Evolutionary conservation across 495 filamentous ascomycete genomes (phyloP), one percentile per base, ranked within the genome.

Genomic region (Glarea lozoyensis): DNA sequence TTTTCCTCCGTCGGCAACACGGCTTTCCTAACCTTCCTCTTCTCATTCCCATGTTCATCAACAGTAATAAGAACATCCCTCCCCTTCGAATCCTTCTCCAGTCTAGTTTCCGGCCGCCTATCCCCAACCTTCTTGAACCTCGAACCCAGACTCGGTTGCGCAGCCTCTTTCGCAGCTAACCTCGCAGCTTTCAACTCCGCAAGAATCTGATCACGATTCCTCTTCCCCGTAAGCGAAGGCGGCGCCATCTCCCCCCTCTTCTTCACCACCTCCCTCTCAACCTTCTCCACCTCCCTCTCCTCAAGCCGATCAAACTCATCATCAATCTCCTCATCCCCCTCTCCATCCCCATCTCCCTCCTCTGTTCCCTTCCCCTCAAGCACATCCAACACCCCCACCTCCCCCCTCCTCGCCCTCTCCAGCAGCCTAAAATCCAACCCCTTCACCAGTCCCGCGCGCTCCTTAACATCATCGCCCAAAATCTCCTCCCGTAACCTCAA

Each of bases 371-470:
- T 25, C n/a, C 40, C 30, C 18, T 45, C 38, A 6, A 73, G 72
- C 11, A 89, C 70, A 66, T 90, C 79, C n/a, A 35, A 42, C 23
- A 19, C 44, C 12, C 33, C 40, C 4, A 55, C 40, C 60, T 90
- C 86, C 4, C 85, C 86, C 38, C 70, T 75, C 51, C 69, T 73
- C 21, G 88, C 72, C 54, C 82, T 72, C 59, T 82, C 77, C 36
- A 98, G 63, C 15, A 98, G 62, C 60, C 79, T 79, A 54, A 81
- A 82, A 62, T 98, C 93, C 45, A 98, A 61, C 1, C 92, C 92
- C 61, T 96, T 97, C 22, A 95, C 79, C 54, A 95, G 64, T 70
- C 93, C 85, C 25, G 85, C 90, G 52, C 80, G 82, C 2, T 63
- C 62, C 21, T 79, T 82, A 21, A 87, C 57, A 59, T 44, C 40